Evolutionary conservation across 225 moss, liverwort and hornwort species (phyloP).

Genomic region (Antitrichia curtipendula): DNA sequence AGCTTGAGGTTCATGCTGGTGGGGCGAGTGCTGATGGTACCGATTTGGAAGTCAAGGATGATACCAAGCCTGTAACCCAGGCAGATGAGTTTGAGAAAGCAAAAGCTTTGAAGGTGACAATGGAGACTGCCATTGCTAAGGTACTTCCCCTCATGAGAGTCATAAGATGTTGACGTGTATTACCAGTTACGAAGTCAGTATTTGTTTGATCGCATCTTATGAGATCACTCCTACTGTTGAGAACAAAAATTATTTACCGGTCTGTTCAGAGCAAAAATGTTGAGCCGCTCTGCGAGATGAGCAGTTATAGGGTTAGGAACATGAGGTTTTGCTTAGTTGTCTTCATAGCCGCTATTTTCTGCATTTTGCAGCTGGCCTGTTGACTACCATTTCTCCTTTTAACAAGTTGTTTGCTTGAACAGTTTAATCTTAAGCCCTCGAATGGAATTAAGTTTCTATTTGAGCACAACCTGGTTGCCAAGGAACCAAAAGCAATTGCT

Average conservation of each 20-base stretch:
- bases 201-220: not conserved
- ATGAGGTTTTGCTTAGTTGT: not conserved
- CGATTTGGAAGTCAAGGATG: conserved; percentile 66
- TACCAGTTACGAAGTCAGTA: not conserved
- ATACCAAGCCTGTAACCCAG: conserved; percentile 60
- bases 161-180: not conserved
- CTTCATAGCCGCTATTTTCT: not conserved
- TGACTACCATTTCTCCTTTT: not conserved
- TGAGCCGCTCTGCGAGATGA: not conserved
- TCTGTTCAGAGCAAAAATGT: not conserved
- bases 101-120: conserved; percentile 82
- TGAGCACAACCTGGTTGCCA: conserved; percentile 60
- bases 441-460: conserved; percentile 70
- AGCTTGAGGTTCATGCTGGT: not conserved
- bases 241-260: not conserved
- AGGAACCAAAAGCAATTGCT: conserved; percentile 72
- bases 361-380: not conserved
- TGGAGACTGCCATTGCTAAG: conserved; percentile 88
- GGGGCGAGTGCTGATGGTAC: conserved; percentile 9
- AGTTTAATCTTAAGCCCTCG: conserved; percentile 93
- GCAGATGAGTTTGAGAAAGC: conserved; percentile 94
- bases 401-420: not conserved
- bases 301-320: not conserved
- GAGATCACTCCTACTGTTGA: not conserved
- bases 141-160: conserved; percentile 17